A percentile compares a stretch with the other conserved stretches of the same genome.
Evolutionary conservation across 2,329 filamentous ascomycete genomes (phyloP).

Genomic region (Beauveria sp.): DNA sequence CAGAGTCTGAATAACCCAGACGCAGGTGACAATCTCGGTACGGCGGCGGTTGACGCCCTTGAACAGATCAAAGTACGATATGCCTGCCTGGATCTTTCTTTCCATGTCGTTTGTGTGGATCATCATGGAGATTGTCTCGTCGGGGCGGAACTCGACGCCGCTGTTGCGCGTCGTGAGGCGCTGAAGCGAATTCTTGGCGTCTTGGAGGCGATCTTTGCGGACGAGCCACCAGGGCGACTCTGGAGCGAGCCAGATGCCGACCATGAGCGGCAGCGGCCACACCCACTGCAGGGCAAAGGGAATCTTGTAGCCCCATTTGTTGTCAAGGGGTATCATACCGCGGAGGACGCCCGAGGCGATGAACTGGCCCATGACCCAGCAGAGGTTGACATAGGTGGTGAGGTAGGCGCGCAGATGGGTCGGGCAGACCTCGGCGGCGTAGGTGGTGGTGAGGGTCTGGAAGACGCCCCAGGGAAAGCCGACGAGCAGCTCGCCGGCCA

Average conservation of each 20-base stretch:
- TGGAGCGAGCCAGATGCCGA: slow-evolving; percentile 30
- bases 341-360: slow-evolving; percentile 31
- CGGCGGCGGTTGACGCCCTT: slow-evolving; percentile 36
- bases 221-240: slow-evolving; percentile 38
- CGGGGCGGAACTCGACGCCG: slow-evolving; percentile 26
- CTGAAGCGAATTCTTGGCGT: slow-evolving; percentile 29
- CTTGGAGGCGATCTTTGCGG: slow-evolving; percentile 27
- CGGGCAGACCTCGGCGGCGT: slow-evolving; percentile 40
- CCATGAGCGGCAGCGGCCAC: slow-evolving; percentile 32
- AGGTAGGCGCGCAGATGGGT: slow-evolving; percentile 41
- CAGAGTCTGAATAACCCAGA: slow-evolving; percentile 33
- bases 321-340: slow-evolving; percentile 24
- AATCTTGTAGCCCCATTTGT: slow-evolving; percentile 35
- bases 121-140: slow-evolving; percentile 44
- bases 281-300: slow-evolving; percentile 38
- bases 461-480: slow-evolving; percentile 41
- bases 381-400: slow-evolving; percentile 30
- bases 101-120: slow-evolving; percentile 43
- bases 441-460: slow-evolving; percentile 39
- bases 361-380: slow-evolving; percentile 30
- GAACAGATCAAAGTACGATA: slow-evolving; percentile 40
- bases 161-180: slow-evolving; percentile 33
- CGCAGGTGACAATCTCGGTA: slow-evolving; percentile 38
- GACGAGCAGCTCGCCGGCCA: slow-evolving; percentile 38
- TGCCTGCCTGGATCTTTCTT: slow-evolving; percentile 31